phyloP scores from a whole-genome alignment of 192 early-diverging fungal species.

The Phlyctochytrium bullatum region DNA sequence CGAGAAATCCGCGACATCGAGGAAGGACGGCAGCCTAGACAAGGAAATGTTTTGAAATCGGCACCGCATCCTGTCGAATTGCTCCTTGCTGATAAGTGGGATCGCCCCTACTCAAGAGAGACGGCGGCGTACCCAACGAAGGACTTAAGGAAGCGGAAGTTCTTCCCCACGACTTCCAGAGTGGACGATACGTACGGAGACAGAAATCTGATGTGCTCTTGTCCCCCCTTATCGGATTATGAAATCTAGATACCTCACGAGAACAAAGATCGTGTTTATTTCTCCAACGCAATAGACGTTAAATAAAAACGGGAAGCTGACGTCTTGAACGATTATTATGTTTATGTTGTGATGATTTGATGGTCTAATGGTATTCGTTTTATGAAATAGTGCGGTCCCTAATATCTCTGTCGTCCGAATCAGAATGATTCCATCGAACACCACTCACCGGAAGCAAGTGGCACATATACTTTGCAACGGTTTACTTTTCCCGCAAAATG shows the following conservation, averaged over 20 bases:
- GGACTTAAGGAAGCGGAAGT: constrained; percentile 83
- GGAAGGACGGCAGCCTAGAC: constrained; percentile 78
- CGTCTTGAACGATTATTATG: too few relatives aligned
- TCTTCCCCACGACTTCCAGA: constrained; percentile 93
- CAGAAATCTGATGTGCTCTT: constrained; percentile 89
- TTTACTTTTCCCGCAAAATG: constrained; percentile 71
- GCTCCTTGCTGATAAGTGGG: constrained; percentile 81
- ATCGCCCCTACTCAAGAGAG: constrained; percentile 80
- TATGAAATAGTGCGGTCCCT: too few relatives aligned
- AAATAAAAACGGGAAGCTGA: too few relatives aligned
- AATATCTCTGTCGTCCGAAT: too few relatives aligned
- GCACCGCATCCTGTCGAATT: constrained; percentile 84
- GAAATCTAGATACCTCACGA: too few relatives aligned
- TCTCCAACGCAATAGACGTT: too few relatives aligned
- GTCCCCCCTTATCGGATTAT: constrained; percentile 85
- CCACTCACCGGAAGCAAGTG: constrained; percentile 18
- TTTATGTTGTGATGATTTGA: too few relatives aligned
- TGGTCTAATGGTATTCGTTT: too few relatives aligned
- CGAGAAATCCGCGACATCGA: constrained; percentile 86
- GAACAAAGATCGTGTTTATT: too few relatives aligned
- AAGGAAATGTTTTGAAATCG: constrained; percentile 83
- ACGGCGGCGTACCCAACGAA: constrained; percentile 89
- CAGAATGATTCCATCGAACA: too few relatives aligned
- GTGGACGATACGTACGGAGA: constrained; percentile 95
- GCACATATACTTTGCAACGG: constrained; percentile 75